Evolutionary conservation across 1,284 basidiomycete genomes (phyloP).

Genomic region (Inonotus obliquus): DNA sequence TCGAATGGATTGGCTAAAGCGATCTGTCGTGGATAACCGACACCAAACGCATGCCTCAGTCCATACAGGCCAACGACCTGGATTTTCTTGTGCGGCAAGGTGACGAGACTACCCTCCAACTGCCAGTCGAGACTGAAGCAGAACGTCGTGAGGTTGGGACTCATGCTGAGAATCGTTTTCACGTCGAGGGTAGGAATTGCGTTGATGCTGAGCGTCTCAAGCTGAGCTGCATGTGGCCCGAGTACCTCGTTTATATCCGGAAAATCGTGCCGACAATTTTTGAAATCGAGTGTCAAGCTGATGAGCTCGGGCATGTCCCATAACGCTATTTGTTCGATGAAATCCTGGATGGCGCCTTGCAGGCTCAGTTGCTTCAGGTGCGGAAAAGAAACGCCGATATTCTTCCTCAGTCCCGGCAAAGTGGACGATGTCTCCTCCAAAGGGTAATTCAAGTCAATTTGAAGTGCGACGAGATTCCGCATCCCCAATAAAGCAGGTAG

Average conservation of each 20-base stretch:
- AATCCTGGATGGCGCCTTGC: constrained; percentile 52
- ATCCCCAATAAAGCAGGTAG: constrained; percentile 64
- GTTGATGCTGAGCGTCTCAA: constrained; percentile 61
- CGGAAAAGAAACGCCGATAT: constrained; percentile 48
- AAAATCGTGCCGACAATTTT: constrained; percentile 39
- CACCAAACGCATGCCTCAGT: constrained; percentile 62
- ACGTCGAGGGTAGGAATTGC: constrained; percentile 51
- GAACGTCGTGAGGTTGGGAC: constrained; percentile 55
- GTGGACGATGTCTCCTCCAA: constrained; percentile 20
- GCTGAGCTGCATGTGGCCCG: constrained; percentile 44
- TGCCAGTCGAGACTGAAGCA: constrained; percentile 72
- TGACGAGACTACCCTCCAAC: constrained; percentile 37
- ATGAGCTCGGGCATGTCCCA: constrained; percentile 61
- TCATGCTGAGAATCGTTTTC: constrained; percentile 52
- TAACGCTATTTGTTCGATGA: constrained; percentile 59
- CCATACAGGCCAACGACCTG: constrained; percentile 64
- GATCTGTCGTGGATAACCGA: constrained; percentile 42
- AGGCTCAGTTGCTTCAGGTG: constrained; percentile 57
- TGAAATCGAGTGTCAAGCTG: constrained; percentile 51
- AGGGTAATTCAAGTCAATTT: constrained; percentile 46
- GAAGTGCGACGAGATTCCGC: constrained; percentile 45
- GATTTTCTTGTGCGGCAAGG: constrained; percentile 51
- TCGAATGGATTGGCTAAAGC: constrained; percentile 39
- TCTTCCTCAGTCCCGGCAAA: constrained; percentile 23
- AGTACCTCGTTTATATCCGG: constrained; percentile 60